Conservation (phyloP, 2,329 filamentous ascomycete genomes). For the Phyllosticta paracitricarpa region DNA sequence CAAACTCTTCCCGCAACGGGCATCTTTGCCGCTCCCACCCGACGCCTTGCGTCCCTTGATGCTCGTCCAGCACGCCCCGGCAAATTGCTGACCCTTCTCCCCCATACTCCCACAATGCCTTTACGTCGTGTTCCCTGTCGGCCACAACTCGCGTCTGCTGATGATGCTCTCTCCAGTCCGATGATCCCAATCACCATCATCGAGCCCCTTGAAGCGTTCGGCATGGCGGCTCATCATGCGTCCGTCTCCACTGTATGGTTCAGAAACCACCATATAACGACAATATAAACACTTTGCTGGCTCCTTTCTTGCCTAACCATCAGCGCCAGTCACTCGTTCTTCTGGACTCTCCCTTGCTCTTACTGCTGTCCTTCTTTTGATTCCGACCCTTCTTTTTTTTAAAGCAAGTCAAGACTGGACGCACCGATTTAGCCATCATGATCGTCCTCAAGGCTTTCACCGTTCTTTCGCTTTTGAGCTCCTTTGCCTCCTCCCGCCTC, state of each 20-base stretch:
- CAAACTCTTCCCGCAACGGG: neutral
- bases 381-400: neutral
- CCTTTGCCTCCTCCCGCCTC: conserved; percentile 10
- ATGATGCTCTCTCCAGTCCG: neutral
- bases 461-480: conserved; percentile 11
- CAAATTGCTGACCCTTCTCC: conserved; percentile 1
- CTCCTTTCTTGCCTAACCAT: conserved; percentile 6
- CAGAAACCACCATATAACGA: neutral
- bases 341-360: neutral
- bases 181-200: conserved; percentile 8
- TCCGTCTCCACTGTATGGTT: neutral
- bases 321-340: conserved; percentile 7
- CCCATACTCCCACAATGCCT: neutral
- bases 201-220: neutral
- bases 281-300: neutral
- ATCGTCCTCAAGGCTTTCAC: conserved; percentile 12
- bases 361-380: conserved; percentile 5
- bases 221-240: neutral
- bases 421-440: conserved; percentile 4
- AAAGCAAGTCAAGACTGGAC: neutral
- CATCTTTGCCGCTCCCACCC: neutral
- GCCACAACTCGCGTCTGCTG: neutral
- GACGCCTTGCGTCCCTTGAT: neutral
- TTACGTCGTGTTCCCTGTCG: neutral
- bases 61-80: neutral